phyloP scores from a whole-genome alignment of 768 basidiomycete genomes.

The Scleroderma bovista region DNA sequence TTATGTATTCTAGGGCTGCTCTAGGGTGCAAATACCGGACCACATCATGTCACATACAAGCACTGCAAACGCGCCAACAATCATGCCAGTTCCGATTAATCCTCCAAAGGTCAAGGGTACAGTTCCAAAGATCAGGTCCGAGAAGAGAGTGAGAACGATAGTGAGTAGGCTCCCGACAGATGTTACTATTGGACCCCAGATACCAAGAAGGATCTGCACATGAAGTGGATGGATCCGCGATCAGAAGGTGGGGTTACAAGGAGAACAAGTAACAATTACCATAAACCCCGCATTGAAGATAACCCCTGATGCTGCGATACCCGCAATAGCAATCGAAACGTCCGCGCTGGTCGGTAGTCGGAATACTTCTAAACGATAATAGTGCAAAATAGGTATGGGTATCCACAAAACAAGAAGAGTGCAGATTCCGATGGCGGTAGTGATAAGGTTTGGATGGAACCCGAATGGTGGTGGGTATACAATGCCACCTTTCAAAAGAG shows the following conservation, averaged over 20 bases:
- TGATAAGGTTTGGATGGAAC: slow-evolving; percentile 77
- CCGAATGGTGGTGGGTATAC: slow-evolving; percentile 72
- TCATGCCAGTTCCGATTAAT: slow-evolving; percentile 69
- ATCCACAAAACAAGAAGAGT: slow-evolving; percentile 77
- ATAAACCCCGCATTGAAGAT: slow-evolving; percentile 84
- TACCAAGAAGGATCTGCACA: slow-evolving; percentile 65
- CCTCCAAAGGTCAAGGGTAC: slow-evolving; percentile 66
- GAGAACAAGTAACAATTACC: slow-evolving; percentile 36
- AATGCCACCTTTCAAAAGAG: slow-evolving; percentile 25
- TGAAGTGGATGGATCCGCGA: not conserved
- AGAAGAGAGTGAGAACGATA: slow-evolving; percentile 80
- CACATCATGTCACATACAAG: slow-evolving; percentile 67
- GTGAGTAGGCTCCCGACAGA: slow-evolving; percentile 94
- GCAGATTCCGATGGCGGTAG: slow-evolving; percentile 70
- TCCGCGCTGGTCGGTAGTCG: slow-evolving; percentile 47
- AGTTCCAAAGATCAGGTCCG: slow-evolving; percentile 70
- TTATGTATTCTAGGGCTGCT: not conserved
- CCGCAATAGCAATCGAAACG: slow-evolving; percentile 49
- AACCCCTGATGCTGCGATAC: slow-evolving; percentile 67
- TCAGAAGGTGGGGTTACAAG: not conserved
- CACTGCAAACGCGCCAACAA: slow-evolving; percentile 78
- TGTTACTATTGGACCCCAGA: slow-evolving; percentile 84
- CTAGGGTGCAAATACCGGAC: slow-evolving; percentile 3
- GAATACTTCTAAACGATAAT: slow-evolving; percentile 59
- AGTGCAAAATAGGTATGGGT: slow-evolving; percentile 70